phyloP scores from a whole-genome alignment of 441 rosid species.

The Flueggea neowawraea region DNA sequence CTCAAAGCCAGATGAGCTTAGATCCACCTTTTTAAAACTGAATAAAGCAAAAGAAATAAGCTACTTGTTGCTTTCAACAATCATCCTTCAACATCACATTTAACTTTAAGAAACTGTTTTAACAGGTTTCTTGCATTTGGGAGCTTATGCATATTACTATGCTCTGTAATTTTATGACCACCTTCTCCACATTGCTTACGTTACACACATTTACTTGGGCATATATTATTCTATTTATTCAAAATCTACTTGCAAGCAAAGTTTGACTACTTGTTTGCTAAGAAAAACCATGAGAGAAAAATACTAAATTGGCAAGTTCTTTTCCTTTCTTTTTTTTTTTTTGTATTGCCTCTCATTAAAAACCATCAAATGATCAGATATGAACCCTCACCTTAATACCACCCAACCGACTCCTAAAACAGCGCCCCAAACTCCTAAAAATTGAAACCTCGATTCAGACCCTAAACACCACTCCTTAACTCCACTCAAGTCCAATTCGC shows the following conservation, averaged over 20 bases:
- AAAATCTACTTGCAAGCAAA: neutral
- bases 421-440: too few relatives aligned
- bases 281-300: neutral
- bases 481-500: too few relatives aligned
- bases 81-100: conserved; percentile 16
- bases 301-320: neutral
- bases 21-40: conserved; percentile 11
- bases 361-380: too few relatives aligned
- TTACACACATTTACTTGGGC: neutral
- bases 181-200: neutral
- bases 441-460: too few relatives aligned
- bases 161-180: neutral
- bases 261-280: neutral
- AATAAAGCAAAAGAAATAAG: conserved; percentile 24
- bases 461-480: too few relatives aligned
- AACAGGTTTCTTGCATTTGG: neutral
- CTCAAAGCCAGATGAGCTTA: conserved; percentile 8
- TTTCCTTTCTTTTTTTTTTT: too few relatives aligned
- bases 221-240: neutral
- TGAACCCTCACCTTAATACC: too few relatives aligned
- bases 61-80: conserved; percentile 25
- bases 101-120: neutral
- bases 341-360: too few relatives aligned
- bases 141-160: neutral
- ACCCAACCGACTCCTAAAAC: too few relatives aligned